Conservation (phyloP, 2,329 filamentous ascomycete genomes). For the Curvularia spicifera region DNA sequence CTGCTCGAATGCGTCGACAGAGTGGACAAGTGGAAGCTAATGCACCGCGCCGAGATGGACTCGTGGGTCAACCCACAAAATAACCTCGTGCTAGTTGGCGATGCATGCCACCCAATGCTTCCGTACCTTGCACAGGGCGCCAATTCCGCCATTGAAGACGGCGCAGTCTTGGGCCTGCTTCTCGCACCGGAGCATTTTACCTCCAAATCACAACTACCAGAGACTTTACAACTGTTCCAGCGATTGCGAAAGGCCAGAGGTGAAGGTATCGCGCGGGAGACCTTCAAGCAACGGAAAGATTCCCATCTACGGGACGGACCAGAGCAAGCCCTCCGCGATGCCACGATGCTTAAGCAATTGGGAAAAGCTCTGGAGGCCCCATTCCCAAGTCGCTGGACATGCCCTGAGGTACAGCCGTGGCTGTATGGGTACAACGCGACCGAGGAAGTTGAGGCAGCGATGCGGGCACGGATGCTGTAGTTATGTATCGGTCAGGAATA, state of each 20-base stretch:
- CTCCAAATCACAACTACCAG: slow-evolving; percentile 36
- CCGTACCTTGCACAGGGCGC: slow-evolving; percentile 56
- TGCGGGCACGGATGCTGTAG: slow-evolving; percentile 1
- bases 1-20: slow-evolving; percentile 56
- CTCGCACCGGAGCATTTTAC: slow-evolving; percentile 45
- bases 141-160: slow-evolving; percentile 72
- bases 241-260: slow-evolving; percentile 56
- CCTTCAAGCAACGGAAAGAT: slow-evolving; percentile 58
- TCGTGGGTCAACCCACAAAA: slow-evolving; percentile 54
- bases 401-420: slow-evolving; percentile 46
- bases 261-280: slow-evolving; percentile 65
- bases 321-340: slow-evolving; percentile 64
- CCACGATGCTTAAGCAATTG: slow-evolving; percentile 63
- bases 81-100: slow-evolving; percentile 61
- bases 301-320: slow-evolving; percentile 58
- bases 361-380: slow-evolving; percentile 58
- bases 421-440: slow-evolving; percentile 46
- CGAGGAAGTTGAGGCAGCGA: slow-evolving; percentile 37
- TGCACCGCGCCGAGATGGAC: slow-evolving; percentile 55
- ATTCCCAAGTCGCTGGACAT: slow-evolving; percentile 67
- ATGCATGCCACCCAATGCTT: slow-evolving; percentile 46
- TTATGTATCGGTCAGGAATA: not conserved
- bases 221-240: slow-evolving; percentile 55
- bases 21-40: slow-evolving; percentile 74
- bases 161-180: slow-evolving; percentile 67